Base-by-base conservation (phyloP, 805 yeast species). In the Torulaspora franciscae region DNA sequence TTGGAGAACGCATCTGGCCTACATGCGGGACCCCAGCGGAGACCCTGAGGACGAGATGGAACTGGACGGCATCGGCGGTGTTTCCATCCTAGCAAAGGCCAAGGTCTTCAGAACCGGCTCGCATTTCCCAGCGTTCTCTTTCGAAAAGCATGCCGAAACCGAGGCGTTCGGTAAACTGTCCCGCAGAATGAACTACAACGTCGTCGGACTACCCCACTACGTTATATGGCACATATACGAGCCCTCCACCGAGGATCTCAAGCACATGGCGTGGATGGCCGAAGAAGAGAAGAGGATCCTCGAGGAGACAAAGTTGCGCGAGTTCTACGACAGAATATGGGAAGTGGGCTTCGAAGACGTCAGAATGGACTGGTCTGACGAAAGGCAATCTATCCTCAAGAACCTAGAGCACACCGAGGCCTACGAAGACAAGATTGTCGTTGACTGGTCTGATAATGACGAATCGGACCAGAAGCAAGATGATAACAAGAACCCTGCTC, bases 31-130 rank as follows among this genome's bases (percentile, higher is more conserved):
- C 59, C 96, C 96, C 2, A 82, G 85, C 58, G 99, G 98, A 19
- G 95, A 89, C 66, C 91, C 95, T 5, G 91, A 86, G 61, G 91
- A 83, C 35, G 95, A 88, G 61, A 83, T 91, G 84, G 90, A 83
- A 46, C 72, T 91, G 50, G 98, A 91, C 66, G 99, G 99, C 42
- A 89, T 91, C 56, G 99, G 99, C 22, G 99, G 98, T 53, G 99
- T 91, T 35, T 87, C 96, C 1, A 89, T 93, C 52, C 72, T 91
- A 54, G 76, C 95, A 35, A 86, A 85, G 64, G 97, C 96, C 2
- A 70, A 73, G 37, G 96, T 91, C 2, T 91, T 91, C 72, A 74
- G 88, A 52, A 69, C 76, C 22, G 99, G 99, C 9, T 82, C 95
- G 2, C 95, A 88, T 68, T 91, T 90, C 75, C 98, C 99, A 7